Evolutionary conservation across 1,284 basidiomycete genomes (phyloP), one percentile per base, ranked within the genome.

Genomic region (Irpex rosettiformis): DNA sequence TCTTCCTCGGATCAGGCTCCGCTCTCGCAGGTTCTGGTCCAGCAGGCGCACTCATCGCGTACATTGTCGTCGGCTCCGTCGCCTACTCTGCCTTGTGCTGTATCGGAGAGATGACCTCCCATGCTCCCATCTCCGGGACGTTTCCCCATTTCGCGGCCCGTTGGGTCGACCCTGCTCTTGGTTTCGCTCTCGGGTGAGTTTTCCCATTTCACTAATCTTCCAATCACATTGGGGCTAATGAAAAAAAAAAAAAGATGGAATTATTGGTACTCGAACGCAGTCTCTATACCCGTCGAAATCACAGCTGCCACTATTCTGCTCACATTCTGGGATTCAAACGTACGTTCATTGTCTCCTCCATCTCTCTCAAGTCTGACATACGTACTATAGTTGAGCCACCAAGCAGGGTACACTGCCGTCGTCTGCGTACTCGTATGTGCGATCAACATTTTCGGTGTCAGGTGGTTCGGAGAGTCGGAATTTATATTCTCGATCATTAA

Each of bases 1-100:
- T 93, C 21, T 94, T 95, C 77, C 78, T 94, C 45, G 91, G 91
- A 62, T 86, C 88, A 11, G 93, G 92, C 21, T 75, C 79, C 56
- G 79, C 85, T 3, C 75, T 89, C 13, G 66, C 70, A 11, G 71
- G 67, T 11, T 81, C 82, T 57, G 86, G 88, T 13, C 88, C 83
- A 47, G 70, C 80, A 48, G 88, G 82, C 58, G 84, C 85, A 33
- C 75, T 86, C 58, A 74, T 88, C 49, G 84, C 83, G 7, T 89
- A 86, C 65, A 69, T 70, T 0, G 72, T 88, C 56, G 83, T 88
- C 29, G 84, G 81, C 30, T 81, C 82, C 1, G 82, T 86, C 28
- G 80, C 84, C 13, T 89, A 87, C 69, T 75, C 84, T 75, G 82
- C 85, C 1, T 72, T 89, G 16, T 85, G 85, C 65, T 79, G 84